Evolutionary conservation across 768 basidiomycete genomes (phyloP).

Genomic region (Agaricus subrufescens): DNA sequence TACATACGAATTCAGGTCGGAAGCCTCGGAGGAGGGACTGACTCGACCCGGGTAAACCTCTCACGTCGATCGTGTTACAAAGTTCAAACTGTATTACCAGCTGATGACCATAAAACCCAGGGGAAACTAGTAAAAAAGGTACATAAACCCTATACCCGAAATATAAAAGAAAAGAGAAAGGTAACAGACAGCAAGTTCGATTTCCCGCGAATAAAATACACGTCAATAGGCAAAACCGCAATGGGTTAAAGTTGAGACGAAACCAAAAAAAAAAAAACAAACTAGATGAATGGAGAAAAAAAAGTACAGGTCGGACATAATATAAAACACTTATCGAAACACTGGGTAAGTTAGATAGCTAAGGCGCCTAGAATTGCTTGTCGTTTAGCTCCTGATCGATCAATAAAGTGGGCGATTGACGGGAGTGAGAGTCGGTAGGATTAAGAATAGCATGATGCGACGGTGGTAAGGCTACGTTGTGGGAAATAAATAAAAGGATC

Average conservation of each 20-base stretch:
- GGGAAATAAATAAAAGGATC: constrained; percentile 8
- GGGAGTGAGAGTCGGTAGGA: constrained; percentile 1
- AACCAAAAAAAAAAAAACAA: not conserved
- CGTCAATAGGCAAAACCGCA: not conserved
- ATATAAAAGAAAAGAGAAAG: not conserved
- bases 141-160: not conserved
- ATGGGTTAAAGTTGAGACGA: not conserved
- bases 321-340: constrained; percentile 10
- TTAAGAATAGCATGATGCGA: constrained; percentile 1
- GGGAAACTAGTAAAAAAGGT: no score
- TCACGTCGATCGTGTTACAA: not conserved
- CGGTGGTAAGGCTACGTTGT: constrained; percentile 7
- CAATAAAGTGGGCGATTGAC: not conserved
- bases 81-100: not conserved
- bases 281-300: not conserved
- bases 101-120: not conserved
- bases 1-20: no score
- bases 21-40: no score
- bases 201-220: constrained; percentile 9
- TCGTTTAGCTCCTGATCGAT: not conserved
- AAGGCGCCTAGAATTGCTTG: constrained; percentile 8
- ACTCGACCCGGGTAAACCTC: not conserved
- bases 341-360: constrained; percentile 6
- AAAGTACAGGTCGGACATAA: constrained; percentile 3
- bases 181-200: not conserved